phyloP scores from a whole-genome alignment of 73 alveolate species.

The Paramecium primaurelia region DNA sequence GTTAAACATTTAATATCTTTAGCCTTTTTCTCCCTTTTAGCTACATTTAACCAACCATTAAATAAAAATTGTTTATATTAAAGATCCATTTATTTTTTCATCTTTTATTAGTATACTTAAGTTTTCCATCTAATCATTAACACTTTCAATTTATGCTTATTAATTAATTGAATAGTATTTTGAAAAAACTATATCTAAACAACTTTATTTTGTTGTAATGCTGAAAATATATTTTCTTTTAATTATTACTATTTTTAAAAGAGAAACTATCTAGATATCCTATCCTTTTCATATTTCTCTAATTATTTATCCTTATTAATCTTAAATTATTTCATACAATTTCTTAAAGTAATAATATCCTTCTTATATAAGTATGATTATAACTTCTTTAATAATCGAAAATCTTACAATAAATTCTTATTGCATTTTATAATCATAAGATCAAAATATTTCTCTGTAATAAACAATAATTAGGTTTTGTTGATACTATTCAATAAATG shows the following conservation, averaged over 20 bases:
- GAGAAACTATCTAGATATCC: neutral
- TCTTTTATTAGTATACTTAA: neutral
- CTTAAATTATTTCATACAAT: neutral
- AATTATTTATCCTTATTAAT: neutral
- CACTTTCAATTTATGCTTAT: neutral
- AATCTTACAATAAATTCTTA: neutral
- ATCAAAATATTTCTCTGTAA: neutral
- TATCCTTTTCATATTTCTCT: neutral
- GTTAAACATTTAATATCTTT: neutral
- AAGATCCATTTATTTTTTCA: slow-evolving; percentile 6
- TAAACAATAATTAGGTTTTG: neutral
- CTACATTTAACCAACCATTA: neutral
- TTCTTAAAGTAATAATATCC: neutral
- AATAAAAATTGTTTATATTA: neutral
- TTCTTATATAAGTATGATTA: neutral
- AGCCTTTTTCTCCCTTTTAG: neutral
- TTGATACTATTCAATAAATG: neutral
- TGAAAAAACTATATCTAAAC: neutral
- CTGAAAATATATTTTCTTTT: neutral
- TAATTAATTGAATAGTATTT: neutral
- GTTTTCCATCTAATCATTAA: neutral
- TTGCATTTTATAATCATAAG: neutral
- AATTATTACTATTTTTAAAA: neutral
- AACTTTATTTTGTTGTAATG: neutral
- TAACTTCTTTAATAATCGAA: neutral